Evolutionary conservation across 1,284 basidiomycete genomes (phyloP).

Genomic region (Ganoderma lingzhi): DNA sequence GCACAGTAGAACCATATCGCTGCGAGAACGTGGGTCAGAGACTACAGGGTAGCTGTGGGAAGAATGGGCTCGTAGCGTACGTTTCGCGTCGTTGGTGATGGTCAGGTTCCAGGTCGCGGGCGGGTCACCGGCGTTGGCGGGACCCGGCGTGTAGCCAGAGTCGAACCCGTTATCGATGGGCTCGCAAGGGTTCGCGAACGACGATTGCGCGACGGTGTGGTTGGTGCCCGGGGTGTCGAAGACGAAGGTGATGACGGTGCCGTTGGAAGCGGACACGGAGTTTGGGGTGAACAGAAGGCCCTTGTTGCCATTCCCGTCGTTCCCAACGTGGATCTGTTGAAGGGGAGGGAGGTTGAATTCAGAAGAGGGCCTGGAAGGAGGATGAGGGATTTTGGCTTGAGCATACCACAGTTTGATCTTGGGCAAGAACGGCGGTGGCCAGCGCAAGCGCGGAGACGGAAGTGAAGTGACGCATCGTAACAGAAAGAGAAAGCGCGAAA

Average conservation of each 20-base stretch:
- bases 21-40: constrained; percentile 31
- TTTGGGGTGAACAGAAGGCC: constrained; percentile 55
- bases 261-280: constrained; percentile 50
- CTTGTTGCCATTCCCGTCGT: constrained; percentile 37
- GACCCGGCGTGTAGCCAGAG: constrained; percentile 51
- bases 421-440: constrained; percentile 36
- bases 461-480: constrained; percentile 31
- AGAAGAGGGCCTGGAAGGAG: neutral
- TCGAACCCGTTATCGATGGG: constrained; percentile 54
- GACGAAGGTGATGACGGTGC: constrained; percentile 56
- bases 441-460: constrained; percentile 30
- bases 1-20: constrained; percentile 73
- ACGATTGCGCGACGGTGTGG: constrained; percentile 63
- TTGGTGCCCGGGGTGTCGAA: constrained; percentile 57
- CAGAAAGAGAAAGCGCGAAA: neutral
- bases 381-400: neutral
- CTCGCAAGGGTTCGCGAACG: constrained; percentile 54
- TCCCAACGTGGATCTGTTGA: constrained; percentile 43
- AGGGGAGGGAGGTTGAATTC: too few species aligned
- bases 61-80: constrained; percentile 38
- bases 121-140: constrained; percentile 30
- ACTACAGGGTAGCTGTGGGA: neutral
- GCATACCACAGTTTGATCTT: constrained; percentile 27
- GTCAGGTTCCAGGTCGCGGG: constrained; percentile 51
- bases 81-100: constrained; percentile 50